These are phyloP conservation scores for Marasmius sp. DNA, from an alignment of 1,284 basidiomycete species.

Conservation along the genomic window DNA sequence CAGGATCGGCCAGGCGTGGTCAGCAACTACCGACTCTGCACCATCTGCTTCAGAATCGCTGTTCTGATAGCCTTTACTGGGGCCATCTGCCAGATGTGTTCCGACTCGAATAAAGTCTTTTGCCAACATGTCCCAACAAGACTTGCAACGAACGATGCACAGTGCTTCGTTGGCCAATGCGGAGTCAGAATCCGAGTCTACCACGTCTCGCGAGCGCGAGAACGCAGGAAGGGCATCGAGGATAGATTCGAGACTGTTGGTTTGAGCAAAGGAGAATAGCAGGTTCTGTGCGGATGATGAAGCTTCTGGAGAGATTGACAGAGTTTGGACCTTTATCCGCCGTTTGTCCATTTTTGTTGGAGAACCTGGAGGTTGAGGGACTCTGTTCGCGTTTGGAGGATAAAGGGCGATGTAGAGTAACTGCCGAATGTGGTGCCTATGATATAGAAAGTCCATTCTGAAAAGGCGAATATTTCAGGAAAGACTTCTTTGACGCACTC, in stretches of 20 bases:
- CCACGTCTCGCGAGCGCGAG: constrained; percentile 20
- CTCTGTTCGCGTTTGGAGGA: constrained; percentile 39
- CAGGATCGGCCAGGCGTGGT: constrained; percentile 63
- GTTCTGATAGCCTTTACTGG: constrained; percentile 15
- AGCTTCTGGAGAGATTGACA: constrained; percentile 40
- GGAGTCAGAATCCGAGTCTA: constrained; percentile 51
- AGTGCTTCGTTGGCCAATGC: constrained; percentile 52
- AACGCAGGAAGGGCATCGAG: constrained; percentile 57
- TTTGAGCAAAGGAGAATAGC: constrained; percentile 54
- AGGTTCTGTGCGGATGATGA: constrained; percentile 53
- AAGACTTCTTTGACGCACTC: constrained; percentile 39
- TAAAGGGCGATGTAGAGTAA: constrained; percentile 68
- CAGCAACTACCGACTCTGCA: constrained; percentile 40
- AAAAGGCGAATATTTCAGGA: constrained; percentile 8
- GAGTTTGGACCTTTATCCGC: constrained; percentile 37
- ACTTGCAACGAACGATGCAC: constrained; percentile 50
- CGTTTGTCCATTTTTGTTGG: constrained; percentile 40
- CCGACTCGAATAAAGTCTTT: constrained; percentile 49
- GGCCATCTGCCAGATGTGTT: background rate
- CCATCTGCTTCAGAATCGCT: constrained; percentile 24
- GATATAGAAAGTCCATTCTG: background rate
- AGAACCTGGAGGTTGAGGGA: constrained; percentile 35
- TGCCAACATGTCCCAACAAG: constrained; percentile 61
- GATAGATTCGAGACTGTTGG: constrained; percentile 55
- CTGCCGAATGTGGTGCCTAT: constrained; percentile 63